Conservation (phyloP, 2,329 filamentous ascomycete species). For the Colletotrichum destructivum region DNA sequence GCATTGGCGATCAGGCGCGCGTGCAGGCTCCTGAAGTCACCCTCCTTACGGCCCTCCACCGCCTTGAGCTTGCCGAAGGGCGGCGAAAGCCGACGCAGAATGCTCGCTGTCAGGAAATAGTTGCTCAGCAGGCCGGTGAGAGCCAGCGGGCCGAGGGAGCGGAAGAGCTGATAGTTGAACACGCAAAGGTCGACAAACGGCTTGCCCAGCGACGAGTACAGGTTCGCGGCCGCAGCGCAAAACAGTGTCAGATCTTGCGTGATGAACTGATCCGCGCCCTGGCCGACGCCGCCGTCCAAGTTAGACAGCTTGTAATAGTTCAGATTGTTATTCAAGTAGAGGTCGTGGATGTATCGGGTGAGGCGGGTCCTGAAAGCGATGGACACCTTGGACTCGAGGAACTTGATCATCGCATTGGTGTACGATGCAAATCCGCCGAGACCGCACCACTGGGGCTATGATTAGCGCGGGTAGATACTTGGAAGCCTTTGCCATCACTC, state of each 20-base stretch:
- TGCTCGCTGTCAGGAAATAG: slow-evolving; percentile 93
- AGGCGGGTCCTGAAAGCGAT: slow-evolving; percentile 97
- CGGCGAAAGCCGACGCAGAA: slow-evolving; percentile 89
- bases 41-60: slow-evolving; percentile 94
- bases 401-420: slow-evolving; percentile 99
- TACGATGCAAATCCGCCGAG: slow-evolving; percentile 95
- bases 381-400: slow-evolving; percentile 95
- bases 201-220: slow-evolving; percentile 98
- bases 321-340: slow-evolving; percentile 94
- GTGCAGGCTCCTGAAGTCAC: slow-evolving; percentile 93
- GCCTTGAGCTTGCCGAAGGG: slow-evolving; percentile 98
- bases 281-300: slow-evolving; percentile 91
- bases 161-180: slow-evolving; percentile 98
- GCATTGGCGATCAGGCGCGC: slow-evolving; percentile 95
- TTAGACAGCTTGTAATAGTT: slow-evolving; percentile 98
- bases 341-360: slow-evolving; percentile 95
- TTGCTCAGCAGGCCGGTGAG: slow-evolving; percentile 89
- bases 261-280: slow-evolving; percentile 96
- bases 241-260: slow-evolving; percentile 97
- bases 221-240: slow-evolving; percentile 89
- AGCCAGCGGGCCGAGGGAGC: slow-evolving; percentile 89
- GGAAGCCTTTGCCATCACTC: slow-evolving; percentile 15
- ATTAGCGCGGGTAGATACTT: slow-evolving; percentile 34
- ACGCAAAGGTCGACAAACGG: slow-evolving; percentile 97
- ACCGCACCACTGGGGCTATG: slow-evolving; percentile 80